These are phyloP conservation scores for Ophiostoma triangulosporum DNA, from an alignment of 2,329 filamentous ascomycete species.

Conservation along the genomic window DNA sequence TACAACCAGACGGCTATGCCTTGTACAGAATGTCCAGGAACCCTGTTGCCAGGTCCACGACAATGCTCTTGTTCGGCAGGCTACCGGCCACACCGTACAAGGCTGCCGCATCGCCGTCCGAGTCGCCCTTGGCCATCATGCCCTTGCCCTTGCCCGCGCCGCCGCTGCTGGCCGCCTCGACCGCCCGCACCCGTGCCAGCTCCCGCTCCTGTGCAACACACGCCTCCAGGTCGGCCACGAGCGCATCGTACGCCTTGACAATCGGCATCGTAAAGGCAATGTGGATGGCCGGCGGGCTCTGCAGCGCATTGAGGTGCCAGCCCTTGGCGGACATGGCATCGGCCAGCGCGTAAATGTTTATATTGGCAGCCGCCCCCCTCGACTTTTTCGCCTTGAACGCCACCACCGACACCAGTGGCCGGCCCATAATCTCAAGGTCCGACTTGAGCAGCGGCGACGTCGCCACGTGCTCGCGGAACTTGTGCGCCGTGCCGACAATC, in stretches of 20 bases:
- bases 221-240: conserved; percentile 59
- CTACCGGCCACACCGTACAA: conserved; percentile 92
- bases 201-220: conserved; percentile 62
- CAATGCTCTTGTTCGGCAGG: conserved; percentile 88
- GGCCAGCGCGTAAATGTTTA: conserved; percentile 89
- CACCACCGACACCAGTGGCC: conserved; percentile 79
- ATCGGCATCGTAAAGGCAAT: conserved; percentile 86
- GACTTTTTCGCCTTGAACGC: conserved; percentile 58
- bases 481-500: conserved; percentile 79
- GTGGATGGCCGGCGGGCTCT: conserved; percentile 84
- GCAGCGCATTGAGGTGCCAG: conserved; percentile 93
- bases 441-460: conserved; percentile 52
- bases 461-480: conserved; percentile 62
- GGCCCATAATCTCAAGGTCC: conserved; percentile 69
- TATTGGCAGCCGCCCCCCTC: conserved; percentile 30
- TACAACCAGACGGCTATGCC: conserved; percentile 17
- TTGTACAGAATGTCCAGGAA: conserved; percentile 93
- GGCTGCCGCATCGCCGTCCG: conserved; percentile 65
- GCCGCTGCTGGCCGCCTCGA: conserved; percentile 39
- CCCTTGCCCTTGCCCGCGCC: conserved; percentile 46
- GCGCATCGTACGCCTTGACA: conserved; percentile 62
- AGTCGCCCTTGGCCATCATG: conserved; percentile 43
- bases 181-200: conserved; percentile 59
- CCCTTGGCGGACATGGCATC: conserved; percentile 74
- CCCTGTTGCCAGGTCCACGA: conserved; percentile 76